Evolutionary conservation across 768 basidiomycete species (phyloP).

Genomic region (Tylopilus subfusipes): DNA sequence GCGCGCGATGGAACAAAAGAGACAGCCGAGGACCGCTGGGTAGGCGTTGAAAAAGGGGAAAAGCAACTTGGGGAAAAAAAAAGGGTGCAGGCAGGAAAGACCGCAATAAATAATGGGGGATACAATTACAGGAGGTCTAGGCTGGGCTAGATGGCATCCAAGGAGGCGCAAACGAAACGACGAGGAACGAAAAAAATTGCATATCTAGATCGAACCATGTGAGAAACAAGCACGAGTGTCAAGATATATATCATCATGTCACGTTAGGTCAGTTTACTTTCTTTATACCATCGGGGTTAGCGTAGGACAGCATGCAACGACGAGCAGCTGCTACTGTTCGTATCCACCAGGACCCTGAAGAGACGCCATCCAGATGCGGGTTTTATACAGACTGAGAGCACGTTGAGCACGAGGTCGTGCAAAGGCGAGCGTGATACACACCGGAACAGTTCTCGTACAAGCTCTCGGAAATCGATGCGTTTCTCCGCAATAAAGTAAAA

Average conservation of each 20-base stretch:
- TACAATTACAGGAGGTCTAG: constrained; percentile 32
- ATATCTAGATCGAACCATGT: constrained; percentile 32
- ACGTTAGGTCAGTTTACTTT: constrained; percentile 12
- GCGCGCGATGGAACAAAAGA: background rate
- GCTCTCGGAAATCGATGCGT: constrained; percentile 93
- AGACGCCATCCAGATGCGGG: constrained; percentile 94
- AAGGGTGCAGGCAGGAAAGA: background rate
- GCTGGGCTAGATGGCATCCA: constrained; percentile 31
- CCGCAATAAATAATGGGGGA: constrained; percentile 22
- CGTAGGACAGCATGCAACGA: background rate
- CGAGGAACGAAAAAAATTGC: constrained; percentile 5
- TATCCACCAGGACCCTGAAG: constrained; percentile 50
- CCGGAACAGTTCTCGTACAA: constrained; percentile 93
- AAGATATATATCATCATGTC: constrained; percentile 22
- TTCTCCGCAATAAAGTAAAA: constrained; percentile 98
- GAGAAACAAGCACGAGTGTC: constrained; percentile 7
- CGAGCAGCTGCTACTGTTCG: constrained; percentile 37
- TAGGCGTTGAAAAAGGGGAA: background rate
- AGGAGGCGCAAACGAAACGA: constrained; percentile 1
- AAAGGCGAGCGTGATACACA: constrained; percentile 25
- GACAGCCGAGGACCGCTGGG: background rate
- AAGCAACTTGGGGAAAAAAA: background rate
- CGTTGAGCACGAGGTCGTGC: constrained; percentile 3
- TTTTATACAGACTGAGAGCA: constrained; percentile 76
- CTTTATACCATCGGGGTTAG: constrained; percentile 7